phyloP scores from a whole-genome alignment of 1,139 yeast genomes.

The Scheffersomyces cryptocercus region DNA sequence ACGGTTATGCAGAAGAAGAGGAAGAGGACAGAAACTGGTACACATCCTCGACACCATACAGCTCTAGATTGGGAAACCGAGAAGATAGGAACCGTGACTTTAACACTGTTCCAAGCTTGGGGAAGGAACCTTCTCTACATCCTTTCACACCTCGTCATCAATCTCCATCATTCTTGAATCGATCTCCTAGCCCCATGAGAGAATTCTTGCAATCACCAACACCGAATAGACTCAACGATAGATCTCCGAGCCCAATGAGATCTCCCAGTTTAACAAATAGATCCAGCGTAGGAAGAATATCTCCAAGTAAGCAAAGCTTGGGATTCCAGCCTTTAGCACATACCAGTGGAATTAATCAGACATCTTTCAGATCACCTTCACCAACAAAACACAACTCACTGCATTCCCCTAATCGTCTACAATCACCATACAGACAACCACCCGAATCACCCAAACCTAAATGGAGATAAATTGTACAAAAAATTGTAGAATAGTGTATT shows the following conservation, averaged over 20 bases:
- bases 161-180: conserved; percentile 4
- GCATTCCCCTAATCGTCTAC: conserved; percentile 2
- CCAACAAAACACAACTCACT: conserved; percentile 7
- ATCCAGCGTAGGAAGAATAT: conserved; percentile 8
- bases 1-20: conserved; percentile 10
- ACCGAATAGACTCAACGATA: neutral
- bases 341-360: neutral
- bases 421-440: conserved; percentile 6
- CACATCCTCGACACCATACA: conserved; percentile 27
- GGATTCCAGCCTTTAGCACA: neutral
- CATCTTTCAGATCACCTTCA: conserved; percentile 11
- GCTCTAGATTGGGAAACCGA: neutral
- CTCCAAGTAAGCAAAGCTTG: conserved; percentile 9
- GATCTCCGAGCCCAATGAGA: neutral
- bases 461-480: neutral
- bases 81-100: neutral
- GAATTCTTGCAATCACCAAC: neutral
- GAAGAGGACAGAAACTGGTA: conserved; percentile 17
- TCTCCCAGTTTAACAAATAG: neutral
- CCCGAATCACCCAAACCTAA: neutral
- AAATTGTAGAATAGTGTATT: neutral
- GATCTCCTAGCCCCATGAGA: conserved; percentile 15
- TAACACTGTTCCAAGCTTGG: no score
- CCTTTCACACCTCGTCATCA: neutral
- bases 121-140: no score